Percentiles rank a stretch among this genome's conserved stretches.
phyloP scores from a whole-genome alignment of 805 yeast species.

The Cyberlindnera veronae region DNA sequence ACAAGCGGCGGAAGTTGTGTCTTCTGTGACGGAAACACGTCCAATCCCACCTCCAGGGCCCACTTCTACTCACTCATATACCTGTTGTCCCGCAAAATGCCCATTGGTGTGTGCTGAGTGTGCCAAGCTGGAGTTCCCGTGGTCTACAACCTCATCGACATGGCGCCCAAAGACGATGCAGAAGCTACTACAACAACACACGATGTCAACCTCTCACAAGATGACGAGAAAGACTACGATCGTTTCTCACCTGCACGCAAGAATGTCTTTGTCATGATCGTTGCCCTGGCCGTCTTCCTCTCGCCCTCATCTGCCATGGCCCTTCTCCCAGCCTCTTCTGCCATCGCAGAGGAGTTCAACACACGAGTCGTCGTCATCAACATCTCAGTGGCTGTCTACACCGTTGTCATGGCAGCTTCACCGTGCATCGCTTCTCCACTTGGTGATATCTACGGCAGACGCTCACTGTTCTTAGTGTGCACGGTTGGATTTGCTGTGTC shows the following conservation, averaged over 20 bases:
- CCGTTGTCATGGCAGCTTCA: slow-evolving; percentile 49
- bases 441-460: slow-evolving; percentile 51
- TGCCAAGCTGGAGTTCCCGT: no score
- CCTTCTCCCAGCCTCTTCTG: slow-evolving; percentile 49
- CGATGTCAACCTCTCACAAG: no score
- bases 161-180: no score
- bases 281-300: slow-evolving; percentile 38
- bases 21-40: no score
- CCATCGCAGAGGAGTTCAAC: slow-evolving; percentile 42
- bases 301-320: slow-evolving; percentile 44
- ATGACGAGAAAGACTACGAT: slow-evolving; percentile 14
- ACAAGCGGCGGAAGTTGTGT: no score
- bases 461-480: slow-evolving; percentile 42
- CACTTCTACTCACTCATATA: no score
- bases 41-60: no score
- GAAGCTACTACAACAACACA: no score
- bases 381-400: slow-evolving; percentile 47
- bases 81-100: no score
- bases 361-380: slow-evolving; percentile 47
- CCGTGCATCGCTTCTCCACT: slow-evolving; percentile 49
- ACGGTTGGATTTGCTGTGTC: slow-evolving; percentile 30
- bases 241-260: slow-evolving; percentile 25
- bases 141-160: no score
- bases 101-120: no score
- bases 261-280: slow-evolving; percentile 31